These are phyloP conservation scores for Penicillium sp. DNA, from an alignment of 2,329 filamentous ascomycete genomes.

Conservation along the genomic window DNA sequence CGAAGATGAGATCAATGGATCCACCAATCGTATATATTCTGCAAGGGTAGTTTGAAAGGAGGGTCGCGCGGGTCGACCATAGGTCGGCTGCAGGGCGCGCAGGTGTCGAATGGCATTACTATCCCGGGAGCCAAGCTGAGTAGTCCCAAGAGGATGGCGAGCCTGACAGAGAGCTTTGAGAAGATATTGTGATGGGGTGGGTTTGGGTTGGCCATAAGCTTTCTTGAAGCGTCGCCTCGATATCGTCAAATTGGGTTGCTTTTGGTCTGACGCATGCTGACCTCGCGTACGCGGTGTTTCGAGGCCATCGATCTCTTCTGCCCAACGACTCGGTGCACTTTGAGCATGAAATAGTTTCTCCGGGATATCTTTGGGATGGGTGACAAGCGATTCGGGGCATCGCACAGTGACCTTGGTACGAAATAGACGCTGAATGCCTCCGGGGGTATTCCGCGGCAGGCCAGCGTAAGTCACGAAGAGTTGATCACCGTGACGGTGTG, in stretches of 20 bases:
- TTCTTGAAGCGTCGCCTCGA: slow-evolving; percentile 1
- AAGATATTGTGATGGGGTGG: slow-evolving; percentile 36
- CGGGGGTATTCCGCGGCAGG: slow-evolving; percentile 1
- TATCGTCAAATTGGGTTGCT: background rate
- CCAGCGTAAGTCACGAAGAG: background rate
- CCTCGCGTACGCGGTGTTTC: background rate
- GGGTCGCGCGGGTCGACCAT: slow-evolving; percentile 19
- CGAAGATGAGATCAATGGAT: slow-evolving; percentile 28
- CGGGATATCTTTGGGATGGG: too few relatives aligned
- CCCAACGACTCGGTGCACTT: background rate
- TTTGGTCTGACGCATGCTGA: background rate
- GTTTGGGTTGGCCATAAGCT: background rate
- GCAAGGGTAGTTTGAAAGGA: slow-evolving; percentile 40
- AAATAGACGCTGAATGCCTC: slow-evolving; percentile 9
- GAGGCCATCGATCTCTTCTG: background rate
- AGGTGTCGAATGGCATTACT: background rate
- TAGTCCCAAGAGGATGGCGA: slow-evolving; percentile 17
- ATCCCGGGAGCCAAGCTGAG: slow-evolving; percentile 3
- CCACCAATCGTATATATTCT: slow-evolving; percentile 40
- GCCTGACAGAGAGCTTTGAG: slow-evolving; percentile 30
- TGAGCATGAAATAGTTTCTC: background rate
- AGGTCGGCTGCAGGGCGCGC: slow-evolving; percentile 7
- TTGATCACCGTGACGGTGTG: background rate
- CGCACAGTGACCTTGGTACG: background rate
- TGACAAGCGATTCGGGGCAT: background rate